phyloP scores from a whole-genome alignment of 345 rosid genomes.

The Crucihimalaya himalaica region DNA sequence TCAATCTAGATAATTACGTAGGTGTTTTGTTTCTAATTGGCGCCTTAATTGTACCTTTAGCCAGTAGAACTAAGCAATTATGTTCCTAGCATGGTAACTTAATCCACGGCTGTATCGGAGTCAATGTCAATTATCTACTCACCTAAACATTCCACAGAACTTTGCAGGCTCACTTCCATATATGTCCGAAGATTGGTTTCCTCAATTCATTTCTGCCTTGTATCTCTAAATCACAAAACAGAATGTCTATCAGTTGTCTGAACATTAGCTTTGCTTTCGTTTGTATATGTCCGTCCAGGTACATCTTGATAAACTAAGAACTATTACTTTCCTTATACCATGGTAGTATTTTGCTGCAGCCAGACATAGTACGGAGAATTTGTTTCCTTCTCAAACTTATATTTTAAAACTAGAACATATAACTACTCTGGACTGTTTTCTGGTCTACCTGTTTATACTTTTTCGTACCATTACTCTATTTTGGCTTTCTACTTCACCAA shows the following conservation, averaged over 20 bases:
- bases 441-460: conserved; percentile 23
- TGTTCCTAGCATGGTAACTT: not conserved
- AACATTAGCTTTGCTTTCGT: conserved; percentile 37
- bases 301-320: conserved; percentile 28
- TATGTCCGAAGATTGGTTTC: conserved; percentile 34
- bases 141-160: conserved; percentile 31
- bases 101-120: not conserved
- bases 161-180: conserved; percentile 38
- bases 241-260: conserved; percentile 18
- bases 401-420: conserved; percentile 4
- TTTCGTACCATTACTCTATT: conserved; percentile 14
- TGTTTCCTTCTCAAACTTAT: conserved; percentile 10
- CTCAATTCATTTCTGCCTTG: conserved; percentile 21
- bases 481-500: not conserved
- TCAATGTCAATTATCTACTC: conserved; percentile 16
- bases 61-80: too few species aligned
- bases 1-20: not conserved
- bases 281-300: conserved; percentile 27
- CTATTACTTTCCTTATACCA: conserved; percentile 11
- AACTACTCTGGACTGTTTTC: conserved; percentile 7
- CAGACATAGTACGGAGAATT: not conserved
- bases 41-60: not conserved
- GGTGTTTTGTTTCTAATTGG: conserved; percentile 4
- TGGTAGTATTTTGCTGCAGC: conserved; percentile 5
- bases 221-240: conserved; percentile 26